Evolutionary conservation across 2,329 filamentous ascomycete species (phyloP).

Genomic region (Eutypa lata): DNA sequence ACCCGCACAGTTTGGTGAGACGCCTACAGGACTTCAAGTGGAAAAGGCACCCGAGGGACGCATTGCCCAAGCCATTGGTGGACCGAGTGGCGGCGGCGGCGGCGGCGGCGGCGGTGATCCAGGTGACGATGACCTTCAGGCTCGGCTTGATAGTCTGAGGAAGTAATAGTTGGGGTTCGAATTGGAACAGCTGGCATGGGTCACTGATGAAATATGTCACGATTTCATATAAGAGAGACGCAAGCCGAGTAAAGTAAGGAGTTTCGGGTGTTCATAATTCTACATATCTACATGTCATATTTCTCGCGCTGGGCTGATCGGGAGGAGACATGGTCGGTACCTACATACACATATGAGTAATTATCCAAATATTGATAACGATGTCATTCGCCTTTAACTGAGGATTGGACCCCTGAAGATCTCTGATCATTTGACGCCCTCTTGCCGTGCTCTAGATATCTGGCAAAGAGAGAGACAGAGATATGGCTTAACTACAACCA

Average conservation of each 20-base stretch:
- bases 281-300: neutral
- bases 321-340: neutral
- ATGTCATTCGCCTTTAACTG: too few species aligned
- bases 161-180: constrained; percentile 33
- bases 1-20: constrained; percentile 74
- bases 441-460: too few species aligned
- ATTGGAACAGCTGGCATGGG: neutral
- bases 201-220: neutral
- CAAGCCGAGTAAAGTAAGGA: neutral
- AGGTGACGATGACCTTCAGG: constrained; percentile 91
- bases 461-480: too few species aligned
- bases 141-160: constrained; percentile 82
- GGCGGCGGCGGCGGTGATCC: constrained; percentile 57
- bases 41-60: constrained; percentile 68
- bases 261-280: neutral
- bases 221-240: neutral
- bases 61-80: constrained; percentile 84
- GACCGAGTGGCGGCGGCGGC: constrained; percentile 47
- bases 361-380: neutral
- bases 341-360: neutral
- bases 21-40: constrained; percentile 78
- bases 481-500: too few species aligned
- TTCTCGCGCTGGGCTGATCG: neutral
- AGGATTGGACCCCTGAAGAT: too few species aligned
- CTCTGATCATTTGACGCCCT: too few species aligned